Percentiles rank a stretch among this genome's conserved stretches.
Evolutionary conservation across 2,329 filamentous ascomycete genomes (phyloP).

Genomic region (Apiospora rasikravindrae): DNA sequence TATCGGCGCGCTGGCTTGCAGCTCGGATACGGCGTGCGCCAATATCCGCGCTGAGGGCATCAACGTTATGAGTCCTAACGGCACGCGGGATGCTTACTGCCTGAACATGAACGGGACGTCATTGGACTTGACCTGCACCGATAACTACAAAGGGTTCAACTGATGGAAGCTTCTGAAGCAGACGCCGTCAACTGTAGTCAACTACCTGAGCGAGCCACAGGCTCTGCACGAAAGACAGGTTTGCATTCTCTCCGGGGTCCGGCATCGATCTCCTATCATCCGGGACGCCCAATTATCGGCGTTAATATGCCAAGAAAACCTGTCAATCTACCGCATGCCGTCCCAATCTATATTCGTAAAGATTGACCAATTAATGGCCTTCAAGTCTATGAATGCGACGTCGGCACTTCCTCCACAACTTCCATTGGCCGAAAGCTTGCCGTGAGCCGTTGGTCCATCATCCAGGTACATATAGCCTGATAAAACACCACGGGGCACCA

Average conservation of each 20-base stretch:
- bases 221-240: no score
- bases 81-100: background rate
- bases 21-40: background rate
- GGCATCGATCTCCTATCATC: background rate
- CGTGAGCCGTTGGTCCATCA: background rate
- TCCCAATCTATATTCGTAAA: background rate
- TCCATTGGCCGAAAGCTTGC: background rate
- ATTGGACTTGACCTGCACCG: background rate
- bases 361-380: background rate
- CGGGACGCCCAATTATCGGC: no score
- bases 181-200: background rate
- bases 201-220: no score
- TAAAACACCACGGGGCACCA: background rate
- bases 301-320: background rate
- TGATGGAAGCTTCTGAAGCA: background rate
- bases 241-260: background rate
- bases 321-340: background rate
- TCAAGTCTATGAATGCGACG: background rate
- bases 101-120: background rate
- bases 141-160: background rate
- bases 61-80: background rate
- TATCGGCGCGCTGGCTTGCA: constrained; percentile 52
- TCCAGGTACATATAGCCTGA: background rate
- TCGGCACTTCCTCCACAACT: background rate
- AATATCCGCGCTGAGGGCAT: background rate